phyloP scores from a whole-genome alignment of 2,329 filamentous ascomycete genomes.

The Alternaria triticimaculans region DNA sequence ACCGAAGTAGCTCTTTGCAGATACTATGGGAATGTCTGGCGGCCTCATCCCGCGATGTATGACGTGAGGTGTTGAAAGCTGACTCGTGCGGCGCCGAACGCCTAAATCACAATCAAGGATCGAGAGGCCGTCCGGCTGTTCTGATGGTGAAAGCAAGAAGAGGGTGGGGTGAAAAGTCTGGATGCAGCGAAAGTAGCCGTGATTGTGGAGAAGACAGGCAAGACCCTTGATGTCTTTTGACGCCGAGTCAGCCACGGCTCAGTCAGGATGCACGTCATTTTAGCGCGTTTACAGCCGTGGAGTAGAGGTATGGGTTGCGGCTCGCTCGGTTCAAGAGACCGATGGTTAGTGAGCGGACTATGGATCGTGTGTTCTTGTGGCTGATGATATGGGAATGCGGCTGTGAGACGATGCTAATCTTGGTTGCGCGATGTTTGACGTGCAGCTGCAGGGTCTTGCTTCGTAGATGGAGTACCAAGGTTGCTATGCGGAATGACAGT shows the following conservation, averaged over 20 bases:
- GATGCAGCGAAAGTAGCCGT: slow-evolving; percentile 19
- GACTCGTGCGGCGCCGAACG: slow-evolving; percentile 10
- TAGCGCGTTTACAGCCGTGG: slow-evolving; percentile 25
- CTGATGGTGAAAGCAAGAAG: slow-evolving; percentile 6
- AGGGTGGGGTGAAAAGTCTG: slow-evolving; percentile 23
- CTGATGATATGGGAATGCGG: slow-evolving; percentile 4
- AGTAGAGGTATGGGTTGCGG: slow-evolving; percentile 17
- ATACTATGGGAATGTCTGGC: not conserved
- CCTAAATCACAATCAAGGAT: slow-evolving; percentile 7
- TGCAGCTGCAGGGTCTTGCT: slow-evolving; percentile 12
- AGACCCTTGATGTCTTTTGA: slow-evolving; percentile 16
- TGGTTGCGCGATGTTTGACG: not conserved
- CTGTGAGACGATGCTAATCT: not conserved
- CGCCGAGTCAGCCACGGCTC: slow-evolving; percentile 21
- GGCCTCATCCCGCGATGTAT: not conserved
- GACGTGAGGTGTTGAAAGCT: not conserved
- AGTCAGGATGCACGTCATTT: slow-evolving; percentile 33
- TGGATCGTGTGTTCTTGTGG: slow-evolving; percentile 10
- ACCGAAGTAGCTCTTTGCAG: not conserved
- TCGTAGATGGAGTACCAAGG: not conserved
- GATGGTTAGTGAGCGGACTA: slow-evolving; percentile 14
- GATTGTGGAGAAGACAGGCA: slow-evolving; percentile 26
- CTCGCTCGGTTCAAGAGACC: slow-evolving; percentile 25
- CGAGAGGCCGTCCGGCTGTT: slow-evolving; percentile 6
- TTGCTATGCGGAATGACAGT: not conserved